These are phyloP conservation scores for Yarrowia deformans DNA, from an alignment of 805 yeast genomes.

Conservation along the genomic window DNA sequence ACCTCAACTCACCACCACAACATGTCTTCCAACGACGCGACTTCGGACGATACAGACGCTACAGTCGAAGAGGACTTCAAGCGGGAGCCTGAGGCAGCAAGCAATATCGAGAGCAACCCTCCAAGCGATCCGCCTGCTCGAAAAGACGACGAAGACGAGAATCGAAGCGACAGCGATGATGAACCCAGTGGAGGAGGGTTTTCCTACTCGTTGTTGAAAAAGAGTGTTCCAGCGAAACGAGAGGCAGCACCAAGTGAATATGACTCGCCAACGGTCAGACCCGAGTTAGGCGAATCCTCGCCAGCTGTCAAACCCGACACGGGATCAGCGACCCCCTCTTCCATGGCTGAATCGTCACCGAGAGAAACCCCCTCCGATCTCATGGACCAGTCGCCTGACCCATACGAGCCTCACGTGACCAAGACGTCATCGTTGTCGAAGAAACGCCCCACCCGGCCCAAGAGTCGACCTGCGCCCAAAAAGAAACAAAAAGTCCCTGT, in stretches of 20 bases:
- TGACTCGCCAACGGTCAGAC: too few species aligned
- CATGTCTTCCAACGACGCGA: conserved; percentile 37
- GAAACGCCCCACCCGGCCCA: not conserved
- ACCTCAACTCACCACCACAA: not conserved
- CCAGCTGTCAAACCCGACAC: not conserved
- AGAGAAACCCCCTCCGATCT: conserved; percentile 11
- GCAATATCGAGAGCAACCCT: not conserved
- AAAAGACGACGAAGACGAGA: not conserved
- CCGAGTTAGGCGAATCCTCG: not conserved
- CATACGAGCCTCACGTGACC: not conserved
- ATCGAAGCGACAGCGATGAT: conserved; percentile 9
- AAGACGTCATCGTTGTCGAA: not conserved
- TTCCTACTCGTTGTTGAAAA: conserved; percentile 12
- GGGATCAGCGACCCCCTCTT: not conserved
- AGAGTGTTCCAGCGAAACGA: not conserved
- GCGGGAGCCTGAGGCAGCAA: not conserved
- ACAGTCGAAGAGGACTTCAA: conserved; percentile 35
- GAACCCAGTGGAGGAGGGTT: conserved; percentile 13
- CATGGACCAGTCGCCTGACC: conserved; percentile 13
- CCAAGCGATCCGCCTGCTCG: not conserved
- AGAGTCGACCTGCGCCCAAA: not conserved
- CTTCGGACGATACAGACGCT: conserved; percentile 38
- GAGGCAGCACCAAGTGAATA: too few species aligned
- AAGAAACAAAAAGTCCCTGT: conserved; percentile 3
- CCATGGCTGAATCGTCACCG: not conserved